These are phyloP conservation scores for Lactarius indigo DNA, from an alignment of 768 basidiomycete species.

Conservation along the genomic window DNA sequence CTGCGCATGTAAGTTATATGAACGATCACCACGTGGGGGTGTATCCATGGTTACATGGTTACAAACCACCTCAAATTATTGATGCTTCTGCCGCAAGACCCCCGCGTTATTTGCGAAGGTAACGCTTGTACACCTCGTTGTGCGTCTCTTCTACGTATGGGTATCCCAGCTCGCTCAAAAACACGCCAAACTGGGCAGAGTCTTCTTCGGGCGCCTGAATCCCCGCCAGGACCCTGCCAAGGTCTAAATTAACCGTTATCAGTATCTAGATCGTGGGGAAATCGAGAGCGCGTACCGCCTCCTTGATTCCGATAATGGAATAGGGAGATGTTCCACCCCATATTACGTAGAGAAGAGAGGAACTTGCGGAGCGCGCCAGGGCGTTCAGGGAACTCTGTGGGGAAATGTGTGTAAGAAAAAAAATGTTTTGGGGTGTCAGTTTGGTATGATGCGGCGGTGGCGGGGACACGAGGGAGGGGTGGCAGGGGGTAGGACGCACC, in stretches of 20 bases:
- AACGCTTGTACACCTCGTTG: slow-evolving; percentile 79
- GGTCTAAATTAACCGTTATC: slow-evolving; percentile 46
- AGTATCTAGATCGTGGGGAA: not conserved
- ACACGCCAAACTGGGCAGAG: slow-evolving; percentile 62
- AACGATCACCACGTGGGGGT: not conserved
- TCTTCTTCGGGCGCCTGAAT: slow-evolving; percentile 83
- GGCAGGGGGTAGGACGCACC: slow-evolving; percentile 52
- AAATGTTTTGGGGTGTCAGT: not conserved
- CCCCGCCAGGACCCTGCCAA: slow-evolving; percentile 90
- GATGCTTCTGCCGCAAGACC: not conserved
- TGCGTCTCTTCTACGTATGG: slow-evolving; percentile 90
- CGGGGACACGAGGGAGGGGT: not conserved
- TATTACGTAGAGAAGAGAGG: slow-evolving; percentile 66
- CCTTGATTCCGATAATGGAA: slow-evolving; percentile 99
- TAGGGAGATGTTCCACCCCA: slow-evolving; percentile 90
- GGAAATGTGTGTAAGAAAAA: no score
- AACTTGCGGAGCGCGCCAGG: slow-evolving; percentile 91
- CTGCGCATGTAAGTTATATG: not conserved
- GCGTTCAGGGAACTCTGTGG: slow-evolving; percentile 90
- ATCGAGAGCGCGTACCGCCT: slow-evolving; percentile 59
- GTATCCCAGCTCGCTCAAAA: slow-evolving; percentile 78
- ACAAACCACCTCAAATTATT: not conserved
- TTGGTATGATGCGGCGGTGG: not conserved
- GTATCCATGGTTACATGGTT: not conserved
- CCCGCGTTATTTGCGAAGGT: slow-evolving; percentile 45